Conservation (phyloP, 2,329 filamentous ascomycete species). For the Clonostachys sp. region DNA sequence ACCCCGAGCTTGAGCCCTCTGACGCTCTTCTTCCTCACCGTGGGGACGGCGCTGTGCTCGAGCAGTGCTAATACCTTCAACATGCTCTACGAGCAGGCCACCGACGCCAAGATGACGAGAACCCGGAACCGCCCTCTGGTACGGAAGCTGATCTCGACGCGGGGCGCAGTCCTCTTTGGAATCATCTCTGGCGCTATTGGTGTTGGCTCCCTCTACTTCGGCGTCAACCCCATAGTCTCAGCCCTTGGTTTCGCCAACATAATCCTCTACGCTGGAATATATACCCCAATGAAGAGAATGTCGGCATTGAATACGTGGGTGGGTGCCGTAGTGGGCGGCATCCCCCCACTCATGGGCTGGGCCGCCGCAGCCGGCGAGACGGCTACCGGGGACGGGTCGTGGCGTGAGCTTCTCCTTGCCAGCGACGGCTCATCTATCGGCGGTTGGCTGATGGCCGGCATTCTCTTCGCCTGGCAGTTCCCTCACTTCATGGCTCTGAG, state of each 20-base stretch:
- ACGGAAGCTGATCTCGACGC: slow-evolving; percentile 67
- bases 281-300: slow-evolving; percentile 88
- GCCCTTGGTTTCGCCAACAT: slow-evolving; percentile 84
- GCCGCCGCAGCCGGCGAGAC: slow-evolving; percentile 87
- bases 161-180: slow-evolving; percentile 74
- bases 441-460: slow-evolving; percentile 80
- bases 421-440: slow-evolving; percentile 59
- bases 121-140: slow-evolving; percentile 89
- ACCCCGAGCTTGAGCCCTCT: slow-evolving; percentile 84
- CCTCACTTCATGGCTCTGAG: slow-evolving; percentile 96
- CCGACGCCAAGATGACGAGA: slow-evolving; percentile 90
- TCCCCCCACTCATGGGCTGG: slow-evolving; percentile 98
- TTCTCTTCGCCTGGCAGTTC: slow-evolving; percentile 96
- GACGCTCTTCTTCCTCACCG: slow-evolving; percentile 87
- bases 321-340: slow-evolving; percentile 85
- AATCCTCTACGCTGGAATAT: slow-evolving; percentile 81
- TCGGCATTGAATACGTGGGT: slow-evolving; percentile 91
- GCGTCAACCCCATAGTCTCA: slow-evolving; percentile 91
- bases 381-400: slow-evolving; percentile 69
- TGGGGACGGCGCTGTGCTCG: slow-evolving; percentile 82
- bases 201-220: slow-evolving; percentile 72
- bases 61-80: slow-evolving; percentile 92
- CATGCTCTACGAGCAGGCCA: slow-evolving; percentile 91
- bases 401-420: slow-evolving; percentile 72
- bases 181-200: slow-evolving; percentile 66